A percentile compares a stretch with the other conserved stretches of the same genome.
Conservation (phyloP, 768 basidiomycete genomes). For the Cytidiella melzeri region DNA sequence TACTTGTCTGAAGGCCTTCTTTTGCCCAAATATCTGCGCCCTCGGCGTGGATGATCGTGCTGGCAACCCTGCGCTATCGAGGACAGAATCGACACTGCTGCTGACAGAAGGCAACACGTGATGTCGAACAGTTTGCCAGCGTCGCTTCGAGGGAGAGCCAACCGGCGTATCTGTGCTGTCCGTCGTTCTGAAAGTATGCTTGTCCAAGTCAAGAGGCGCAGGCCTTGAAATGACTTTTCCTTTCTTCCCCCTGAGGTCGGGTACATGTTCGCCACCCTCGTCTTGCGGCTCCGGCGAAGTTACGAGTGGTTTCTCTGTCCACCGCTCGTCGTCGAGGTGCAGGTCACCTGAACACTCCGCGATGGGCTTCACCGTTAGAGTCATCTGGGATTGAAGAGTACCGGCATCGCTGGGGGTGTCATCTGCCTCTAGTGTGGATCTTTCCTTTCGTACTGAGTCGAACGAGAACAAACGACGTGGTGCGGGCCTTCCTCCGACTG, state of each 20-base stretch:
- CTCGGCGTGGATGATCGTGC: constrained; percentile 22
- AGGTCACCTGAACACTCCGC: constrained; percentile 13
- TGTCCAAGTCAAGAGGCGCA: constrained; percentile 14
- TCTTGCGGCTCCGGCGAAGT: constrained; percentile 16
- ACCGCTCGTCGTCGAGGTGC: constrained; percentile 11
- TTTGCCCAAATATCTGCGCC: constrained; percentile 19
- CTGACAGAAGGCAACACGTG: constrained; percentile 19
- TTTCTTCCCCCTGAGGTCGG: constrained; percentile 4
- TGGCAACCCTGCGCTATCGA: too few relatives aligned
- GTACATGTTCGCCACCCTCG: too few relatives aligned
- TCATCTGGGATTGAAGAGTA: constrained; percentile 8
- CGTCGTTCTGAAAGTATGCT: too few relatives aligned
- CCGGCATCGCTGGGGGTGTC: constrained; percentile 14
- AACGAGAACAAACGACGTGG: constrained; percentile 23
- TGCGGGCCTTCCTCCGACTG: constrained; percentile 16
- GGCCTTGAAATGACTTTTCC: background rate
- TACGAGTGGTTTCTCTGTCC: constrained; percentile 19
- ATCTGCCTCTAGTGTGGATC: constrained; percentile 8
- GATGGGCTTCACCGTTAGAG: constrained; percentile 14
- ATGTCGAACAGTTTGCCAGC: constrained; percentile 24
- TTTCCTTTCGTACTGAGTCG: constrained; percentile 18
- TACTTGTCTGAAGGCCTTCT: constrained; percentile 36
- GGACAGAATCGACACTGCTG: constrained; percentile 1
- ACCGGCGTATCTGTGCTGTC: constrained; percentile 11
- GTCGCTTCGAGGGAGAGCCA: constrained; percentile 16